Percentiles rank a stretch among this genome's conserved stretches.
These are phyloP conservation scores for Hericium coralloides DNA, from an alignment of 768 basidiomycete species.

Conservation along the genomic window DNA sequence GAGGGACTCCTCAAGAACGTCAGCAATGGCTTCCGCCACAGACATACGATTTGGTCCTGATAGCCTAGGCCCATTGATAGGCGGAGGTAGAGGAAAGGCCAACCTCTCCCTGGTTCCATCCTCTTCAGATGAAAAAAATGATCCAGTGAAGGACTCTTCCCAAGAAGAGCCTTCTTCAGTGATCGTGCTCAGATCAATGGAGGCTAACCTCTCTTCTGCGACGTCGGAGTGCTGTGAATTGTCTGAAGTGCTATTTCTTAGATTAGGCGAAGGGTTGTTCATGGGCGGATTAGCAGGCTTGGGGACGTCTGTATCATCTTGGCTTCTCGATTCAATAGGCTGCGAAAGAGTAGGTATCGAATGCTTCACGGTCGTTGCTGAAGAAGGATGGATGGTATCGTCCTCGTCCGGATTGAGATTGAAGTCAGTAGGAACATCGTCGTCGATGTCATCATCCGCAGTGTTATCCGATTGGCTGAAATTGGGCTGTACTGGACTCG, in stretches of 20 bases:
- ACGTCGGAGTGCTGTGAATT: too few species aligned
- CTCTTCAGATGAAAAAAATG: slow-evolving; percentile 1
- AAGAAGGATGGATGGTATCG: neutral
- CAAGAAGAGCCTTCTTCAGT: neutral
- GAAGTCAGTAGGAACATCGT: neutral
- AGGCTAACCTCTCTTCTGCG: neutral
- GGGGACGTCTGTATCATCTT: neutral
- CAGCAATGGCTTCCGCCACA: too few species aligned
- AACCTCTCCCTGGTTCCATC: neutral
- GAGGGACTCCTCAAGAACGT: too few species aligned
- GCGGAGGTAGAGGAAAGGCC: too few species aligned
- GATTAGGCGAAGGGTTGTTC: too few species aligned
- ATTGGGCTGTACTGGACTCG: neutral
- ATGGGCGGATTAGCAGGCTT: neutral
- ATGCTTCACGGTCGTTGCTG: neutral
- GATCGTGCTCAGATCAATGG: neutral
- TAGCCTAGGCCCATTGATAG: too few species aligned
- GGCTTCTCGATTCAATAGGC: neutral
- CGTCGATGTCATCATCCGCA: neutral
- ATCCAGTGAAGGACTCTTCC: neutral
- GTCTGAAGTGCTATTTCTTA: too few species aligned
- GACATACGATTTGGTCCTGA: too few species aligned
- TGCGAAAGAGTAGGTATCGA: neutral
- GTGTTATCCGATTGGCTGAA: neutral
- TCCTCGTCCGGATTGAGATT: neutral